Evolutionary conservation across 2,329 filamentous ascomycete species (phyloP).

Genomic region (Arthrobotrys sinensis): DNA sequence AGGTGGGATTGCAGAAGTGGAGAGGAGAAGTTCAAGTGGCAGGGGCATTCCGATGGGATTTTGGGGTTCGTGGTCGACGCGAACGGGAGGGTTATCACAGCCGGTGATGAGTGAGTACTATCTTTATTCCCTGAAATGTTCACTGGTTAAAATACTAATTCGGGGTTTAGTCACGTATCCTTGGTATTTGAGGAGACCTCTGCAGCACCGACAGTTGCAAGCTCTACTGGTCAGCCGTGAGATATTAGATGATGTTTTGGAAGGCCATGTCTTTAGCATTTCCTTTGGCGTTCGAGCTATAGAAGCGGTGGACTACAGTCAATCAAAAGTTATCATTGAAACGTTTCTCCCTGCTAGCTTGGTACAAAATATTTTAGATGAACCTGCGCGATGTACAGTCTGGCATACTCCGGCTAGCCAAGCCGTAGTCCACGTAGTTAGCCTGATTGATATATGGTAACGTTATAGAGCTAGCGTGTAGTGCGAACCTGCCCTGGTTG

Average conservation of each 20-base stretch:
- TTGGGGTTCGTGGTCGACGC: slow-evolving; percentile 49
- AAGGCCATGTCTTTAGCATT: slow-evolving; percentile 38
- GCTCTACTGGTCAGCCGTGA: slow-evolving; percentile 40
- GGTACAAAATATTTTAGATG: too few species aligned
- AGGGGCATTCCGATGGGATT: slow-evolving; percentile 79
- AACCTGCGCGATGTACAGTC: neutral
- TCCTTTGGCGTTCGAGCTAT: slow-evolving; percentile 42
- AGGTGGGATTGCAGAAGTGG: slow-evolving; percentile 87
- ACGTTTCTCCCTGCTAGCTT: neutral
- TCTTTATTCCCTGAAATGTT: neutral
- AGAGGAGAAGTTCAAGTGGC: slow-evolving; percentile 85
- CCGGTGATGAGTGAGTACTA: slow-evolving; percentile 55
- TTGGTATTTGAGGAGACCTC: slow-evolving; percentile 44
- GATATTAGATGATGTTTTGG: neutral
- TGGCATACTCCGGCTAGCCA: slow-evolving; percentile 6
- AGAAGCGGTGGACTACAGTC: slow-evolving; percentile 37
- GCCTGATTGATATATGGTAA: too few species aligned
- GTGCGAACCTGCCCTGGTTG: too few species aligned
- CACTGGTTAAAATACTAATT: slow-evolving; percentile 21
- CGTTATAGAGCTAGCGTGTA: too few species aligned
- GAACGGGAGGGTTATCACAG: slow-evolving; percentile 39
- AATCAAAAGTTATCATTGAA: slow-evolving; percentile 4
- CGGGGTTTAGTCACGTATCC: slow-evolving; percentile 44
- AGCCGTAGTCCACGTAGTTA: too few species aligned
- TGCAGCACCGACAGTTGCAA: slow-evolving; percentile 35